Percentiles rank a stretch among this genome's conserved stretches.
These are phyloP conservation scores for Rehmannia glutinosa DNA, from an alignment of 257 asterid genomes.

Conservation along the genomic window DNA sequence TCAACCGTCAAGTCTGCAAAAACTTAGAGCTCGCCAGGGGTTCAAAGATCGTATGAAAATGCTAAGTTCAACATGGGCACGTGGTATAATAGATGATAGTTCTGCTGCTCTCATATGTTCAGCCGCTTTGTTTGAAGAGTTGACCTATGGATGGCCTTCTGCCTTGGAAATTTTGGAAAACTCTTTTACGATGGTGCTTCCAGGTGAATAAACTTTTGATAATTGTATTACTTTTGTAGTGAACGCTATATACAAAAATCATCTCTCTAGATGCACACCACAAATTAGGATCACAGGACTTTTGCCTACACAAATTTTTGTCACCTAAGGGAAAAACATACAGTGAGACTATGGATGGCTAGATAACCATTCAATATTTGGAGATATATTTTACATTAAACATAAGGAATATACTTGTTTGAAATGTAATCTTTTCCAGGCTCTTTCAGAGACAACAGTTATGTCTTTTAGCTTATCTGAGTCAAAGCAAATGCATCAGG, in stretches of 20 bases:
- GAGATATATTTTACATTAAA: background rate
- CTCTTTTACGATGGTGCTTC: conserved; percentile 90
- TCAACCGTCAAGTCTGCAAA: conserved; percentile 62
- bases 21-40: conserved; percentile 90
- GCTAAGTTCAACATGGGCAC: conserved; percentile 63
- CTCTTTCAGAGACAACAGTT: too few species aligned
- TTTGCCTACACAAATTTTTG: background rate
- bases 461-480: too few species aligned
- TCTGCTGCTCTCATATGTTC: conserved; percentile 76
- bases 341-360: background rate
- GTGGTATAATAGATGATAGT: conserved; percentile 68
- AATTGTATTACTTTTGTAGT: background rate
- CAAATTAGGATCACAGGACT: background rate
- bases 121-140: conserved; percentile 84
- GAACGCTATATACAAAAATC: background rate
- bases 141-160: conserved; percentile 70
- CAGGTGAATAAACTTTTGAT: conserved; percentile 46
- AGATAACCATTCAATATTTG: background rate
- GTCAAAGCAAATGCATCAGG: too few species aligned
- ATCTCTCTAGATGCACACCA: background rate
- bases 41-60: conserved; percentile 68
- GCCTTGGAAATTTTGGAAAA: conserved; percentile 67
- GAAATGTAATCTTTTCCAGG: too few species aligned
- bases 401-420: too few species aligned
- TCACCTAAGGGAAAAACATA: background rate